phyloP scores from a whole-genome alignment of 2,329 filamentous ascomycete genomes.

The Penicillium sclerotiorum region DNA sequence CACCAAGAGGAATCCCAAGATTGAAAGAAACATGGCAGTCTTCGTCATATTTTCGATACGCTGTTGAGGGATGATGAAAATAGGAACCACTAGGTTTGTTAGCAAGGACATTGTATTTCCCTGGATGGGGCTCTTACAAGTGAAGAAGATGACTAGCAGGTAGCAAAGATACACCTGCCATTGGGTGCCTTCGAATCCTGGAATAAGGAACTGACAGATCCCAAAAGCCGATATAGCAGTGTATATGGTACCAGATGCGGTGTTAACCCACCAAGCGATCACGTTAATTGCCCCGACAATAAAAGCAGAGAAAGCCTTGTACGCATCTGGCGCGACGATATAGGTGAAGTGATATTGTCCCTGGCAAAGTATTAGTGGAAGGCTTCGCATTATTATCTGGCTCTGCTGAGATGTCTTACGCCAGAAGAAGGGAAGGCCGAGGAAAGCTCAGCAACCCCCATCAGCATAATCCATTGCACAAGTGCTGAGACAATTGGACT shows the following conservation, averaged over 20 bases:
- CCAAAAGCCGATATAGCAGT: conserved; percentile 21
- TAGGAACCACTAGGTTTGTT: conserved; percentile 18
- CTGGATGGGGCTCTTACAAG: neutral
- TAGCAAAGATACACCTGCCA: conserved; percentile 25
- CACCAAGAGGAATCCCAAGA: conserved; percentile 11
- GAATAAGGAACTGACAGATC: conserved; percentile 13
- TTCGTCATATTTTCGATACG: conserved; percentile 15
- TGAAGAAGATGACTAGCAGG: conserved; percentile 15
- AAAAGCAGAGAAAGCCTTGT: conserved; percentile 29
- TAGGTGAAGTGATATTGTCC: conserved; percentile 36
- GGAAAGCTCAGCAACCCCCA: neutral
- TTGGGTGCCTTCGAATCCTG: conserved; percentile 11
- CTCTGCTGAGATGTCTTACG: too few relatives aligned
- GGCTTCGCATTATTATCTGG: too few relatives aligned
- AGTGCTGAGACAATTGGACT: conserved; percentile 20
- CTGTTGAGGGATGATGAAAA: conserved; percentile 13
- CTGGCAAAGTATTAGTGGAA: conserved; percentile 8
- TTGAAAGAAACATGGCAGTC: conserved; percentile 11
- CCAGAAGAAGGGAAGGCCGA: neutral
- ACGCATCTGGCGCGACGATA: conserved; percentile 24
- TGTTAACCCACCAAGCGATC: conserved; percentile 29
- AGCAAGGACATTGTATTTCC: neutral
- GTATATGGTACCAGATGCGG: conserved; percentile 16
- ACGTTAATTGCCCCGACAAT: conserved; percentile 27
- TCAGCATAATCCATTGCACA: conserved; percentile 25